Evolutionary conservation across 345 rosid genomes (phyloP).

Genomic region (Rhizophora mangle): DNA sequence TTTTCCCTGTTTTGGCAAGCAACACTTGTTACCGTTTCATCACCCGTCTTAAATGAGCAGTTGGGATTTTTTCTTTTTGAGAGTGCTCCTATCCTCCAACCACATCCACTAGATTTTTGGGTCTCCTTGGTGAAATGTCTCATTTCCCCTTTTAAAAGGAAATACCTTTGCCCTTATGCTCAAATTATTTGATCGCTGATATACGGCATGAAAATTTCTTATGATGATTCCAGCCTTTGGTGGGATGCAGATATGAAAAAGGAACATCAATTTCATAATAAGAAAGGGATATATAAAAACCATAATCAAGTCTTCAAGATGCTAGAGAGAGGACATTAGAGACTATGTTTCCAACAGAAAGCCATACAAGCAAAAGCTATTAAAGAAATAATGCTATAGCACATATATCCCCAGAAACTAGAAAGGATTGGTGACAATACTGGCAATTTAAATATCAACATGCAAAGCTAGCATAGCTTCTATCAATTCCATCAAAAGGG

Average conservation of each 20-base stretch:
- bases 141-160: conserved; percentile 3
- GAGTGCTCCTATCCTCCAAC: conserved; percentile 18
- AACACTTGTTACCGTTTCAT: conserved; percentile 35
- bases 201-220: no score
- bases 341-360: no score
- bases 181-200: background rate
- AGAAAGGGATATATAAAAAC: background rate
- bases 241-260: background rate
- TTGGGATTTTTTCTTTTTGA: conserved; percentile 19
- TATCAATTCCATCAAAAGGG: no score
- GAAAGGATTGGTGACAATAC: no score
- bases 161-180: background rate
- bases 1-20: conserved; percentile 50
- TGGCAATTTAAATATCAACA: no score
- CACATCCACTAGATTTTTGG: no score
- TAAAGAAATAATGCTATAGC: no score
- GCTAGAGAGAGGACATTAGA: background rate
- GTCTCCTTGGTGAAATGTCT: background rate
- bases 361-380: no score
- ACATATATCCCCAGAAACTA: no score
- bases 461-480: no score
- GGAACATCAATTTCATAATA: background rate
- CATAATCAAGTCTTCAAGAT: background rate
- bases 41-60: conserved; percentile 37
- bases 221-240: no score